These are phyloP conservation scores for Stephania cephalantha DNA, from an alignment of 164 flowering plant genomes.

Conservation along the genomic window DNA sequence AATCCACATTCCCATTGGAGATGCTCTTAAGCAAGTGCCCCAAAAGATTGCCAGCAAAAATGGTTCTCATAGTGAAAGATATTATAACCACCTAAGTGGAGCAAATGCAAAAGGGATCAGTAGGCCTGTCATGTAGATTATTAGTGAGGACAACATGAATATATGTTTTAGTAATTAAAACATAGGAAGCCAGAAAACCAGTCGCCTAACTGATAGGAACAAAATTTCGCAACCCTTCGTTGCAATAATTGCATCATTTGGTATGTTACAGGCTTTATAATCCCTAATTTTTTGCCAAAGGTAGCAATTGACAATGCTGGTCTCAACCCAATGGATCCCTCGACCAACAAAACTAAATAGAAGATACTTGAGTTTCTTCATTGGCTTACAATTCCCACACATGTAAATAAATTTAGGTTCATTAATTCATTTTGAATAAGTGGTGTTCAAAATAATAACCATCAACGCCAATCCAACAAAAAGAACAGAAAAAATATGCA, in stretches of 20 bases:
- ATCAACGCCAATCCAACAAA: not conserved
- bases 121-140: not conserved
- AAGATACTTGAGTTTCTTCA: not conserved
- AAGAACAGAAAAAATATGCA: not conserved
- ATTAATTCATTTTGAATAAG: too few species aligned
- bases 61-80: not conserved
- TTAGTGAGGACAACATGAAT: not conserved
- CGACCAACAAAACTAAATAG: not conserved
- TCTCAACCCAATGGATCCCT: not conserved
- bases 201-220: not conserved
- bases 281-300: not conserved
- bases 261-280: not conserved
- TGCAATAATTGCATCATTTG: constrained; percentile 1
- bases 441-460: too few species aligned
- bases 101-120: not conserved
- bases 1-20: too few species aligned
- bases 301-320: not conserved
- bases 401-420: too few species aligned
- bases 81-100: not conserved
- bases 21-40: too few species aligned
- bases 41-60: not conserved
- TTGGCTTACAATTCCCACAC: too few species aligned
- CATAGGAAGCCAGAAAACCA: not conserved
- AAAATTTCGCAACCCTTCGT: not conserved
- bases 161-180: too few species aligned